Base-by-base conservation (phyloP, 2,329 filamentous ascomycete genomes). In the Emergomyces pasteurianus region DNA sequence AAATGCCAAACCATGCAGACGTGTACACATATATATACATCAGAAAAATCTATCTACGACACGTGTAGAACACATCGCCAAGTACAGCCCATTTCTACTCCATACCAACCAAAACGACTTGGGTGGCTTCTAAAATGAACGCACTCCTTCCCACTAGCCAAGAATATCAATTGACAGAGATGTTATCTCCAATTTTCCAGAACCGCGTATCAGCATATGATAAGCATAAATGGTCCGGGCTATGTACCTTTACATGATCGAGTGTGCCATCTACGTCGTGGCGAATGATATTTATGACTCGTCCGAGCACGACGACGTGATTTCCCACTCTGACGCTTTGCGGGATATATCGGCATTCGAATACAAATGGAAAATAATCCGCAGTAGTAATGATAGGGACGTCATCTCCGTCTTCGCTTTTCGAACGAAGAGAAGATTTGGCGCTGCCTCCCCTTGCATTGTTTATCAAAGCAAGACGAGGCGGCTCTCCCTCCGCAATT, bases 171-270 rank as follows among this genome's bases (percentile, higher is more conserved):
- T 1, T 34, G 26, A 53, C 58, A 65, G 57, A 71, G 58, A 74
- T 67, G 54, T 71, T 65, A 52, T 67, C 64, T 0, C 74, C 74
- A 70, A 76, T 75, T 60, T 70, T 71, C 74, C 74, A 77, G 60
- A 77, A 77, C 23, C 69, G 67, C 21, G 74, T 76, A 63, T 77
- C 72, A 10, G 73, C 75, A 67, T 77, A 77, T 4, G 74, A 72
- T 64, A 77, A 64, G 63, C 74, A 76, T 40, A 77, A 61, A n/a
- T 65, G 61, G 7, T 64, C 58, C 9, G 60, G 38, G 4, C 40
- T 59, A 23, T 65, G 60, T 2, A 40, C 21, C 43, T 47, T 28
- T n/a, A 54, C 49, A 47, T 14, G 16, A 49, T 50, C 40, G 34
- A n/a, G 28, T 57, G 34, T n/a, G 26, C 61, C 26, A 28, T 31